Percentiles rank a stretch among this genome's conserved stretches.
These are phyloP conservation scores for Heliamphora ciliata DNA, from an alignment of 179 eudicot species.

Conservation along the genomic window DNA sequence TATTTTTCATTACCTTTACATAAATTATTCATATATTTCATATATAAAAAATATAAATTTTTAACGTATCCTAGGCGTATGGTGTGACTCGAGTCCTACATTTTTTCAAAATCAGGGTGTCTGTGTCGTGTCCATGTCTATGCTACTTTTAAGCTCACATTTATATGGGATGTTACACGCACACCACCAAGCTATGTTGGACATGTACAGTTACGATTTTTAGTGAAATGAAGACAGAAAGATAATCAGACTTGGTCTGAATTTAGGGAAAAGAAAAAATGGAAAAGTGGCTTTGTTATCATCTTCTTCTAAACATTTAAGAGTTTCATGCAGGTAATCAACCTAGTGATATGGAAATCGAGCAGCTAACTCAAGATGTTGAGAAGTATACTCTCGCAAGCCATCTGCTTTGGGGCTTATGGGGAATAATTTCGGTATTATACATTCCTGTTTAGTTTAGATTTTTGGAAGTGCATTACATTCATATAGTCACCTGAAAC, in stretches of 20 bases:
- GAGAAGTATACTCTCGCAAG: constrained; percentile 83
- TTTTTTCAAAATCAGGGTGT: no score
- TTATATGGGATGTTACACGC: no score
- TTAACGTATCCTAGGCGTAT: no score
- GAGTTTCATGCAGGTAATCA: constrained; percentile 30
- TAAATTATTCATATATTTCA: no score
- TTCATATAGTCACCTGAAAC: background rate
- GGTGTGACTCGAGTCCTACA: no score
- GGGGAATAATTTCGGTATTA: constrained; percentile 94
- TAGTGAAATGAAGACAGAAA: background rate
- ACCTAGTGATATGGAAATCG: constrained; percentile 43
- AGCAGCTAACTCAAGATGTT: constrained; percentile 50
- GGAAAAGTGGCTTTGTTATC: background rate
- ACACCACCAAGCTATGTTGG: no score
- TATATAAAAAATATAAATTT: no score
- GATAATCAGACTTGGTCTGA: background rate
- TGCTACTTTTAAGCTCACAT: no score
- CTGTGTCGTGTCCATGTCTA: no score
- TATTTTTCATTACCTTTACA: no score
- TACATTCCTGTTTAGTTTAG: background rate
- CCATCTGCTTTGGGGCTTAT: constrained; percentile 83
- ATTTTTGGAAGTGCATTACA: background rate
- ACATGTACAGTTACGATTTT: no score
- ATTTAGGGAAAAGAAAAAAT: background rate
- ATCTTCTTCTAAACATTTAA: background rate